A percentile compares a stretch with the other conserved stretches of the same genome.
Evolutionary conservation across 805 yeast genomes (phyloP).

Genomic region (Wilhelminamyces savonicus): DNA sequence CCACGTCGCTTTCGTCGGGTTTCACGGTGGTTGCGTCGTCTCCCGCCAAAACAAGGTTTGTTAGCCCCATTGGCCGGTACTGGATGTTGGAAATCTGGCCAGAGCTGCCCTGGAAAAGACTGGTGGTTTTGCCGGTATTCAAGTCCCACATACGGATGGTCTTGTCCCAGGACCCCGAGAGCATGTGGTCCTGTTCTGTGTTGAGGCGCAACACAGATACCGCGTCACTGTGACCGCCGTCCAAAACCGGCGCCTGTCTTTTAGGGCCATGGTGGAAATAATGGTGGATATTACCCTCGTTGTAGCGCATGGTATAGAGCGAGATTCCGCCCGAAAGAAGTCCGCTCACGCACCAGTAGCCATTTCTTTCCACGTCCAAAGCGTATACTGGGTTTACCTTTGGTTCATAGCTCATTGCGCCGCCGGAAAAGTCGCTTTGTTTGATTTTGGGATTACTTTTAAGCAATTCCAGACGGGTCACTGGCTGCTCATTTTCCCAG

Average conservation of each 20-base stretch:
- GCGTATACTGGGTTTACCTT: slow-evolving; percentile 80
- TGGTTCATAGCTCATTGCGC: slow-evolving; percentile 46
- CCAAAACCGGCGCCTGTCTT: slow-evolving; percentile 13
- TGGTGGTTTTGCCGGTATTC: slow-evolving; percentile 53
- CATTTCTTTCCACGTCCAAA: slow-evolving; percentile 74
- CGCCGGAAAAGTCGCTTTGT: slow-evolving; percentile 27
- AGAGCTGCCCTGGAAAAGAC: slow-evolving; percentile 47
- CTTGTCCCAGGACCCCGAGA: slow-evolving; percentile 92
- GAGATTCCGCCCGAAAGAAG: slow-evolving; percentile 80
- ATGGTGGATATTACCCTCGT: slow-evolving; percentile 76
- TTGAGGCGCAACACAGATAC: slow-evolving; percentile 68
- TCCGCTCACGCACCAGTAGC: slow-evolving; percentile 82
- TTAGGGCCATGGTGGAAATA: slow-evolving; percentile 46
- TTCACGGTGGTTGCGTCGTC: slow-evolving; percentile 3
- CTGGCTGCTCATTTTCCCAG: slow-evolving; percentile 96
- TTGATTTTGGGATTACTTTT: slow-evolving; percentile 30
- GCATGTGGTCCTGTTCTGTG: slow-evolving; percentile 51
- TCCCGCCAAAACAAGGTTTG: slow-evolving; percentile 28
- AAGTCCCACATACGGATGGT: slow-evolving; percentile 79
- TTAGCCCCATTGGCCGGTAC: slow-evolving; percentile 56
- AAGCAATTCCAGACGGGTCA: slow-evolving; percentile 35
- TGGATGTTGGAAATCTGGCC: slow-evolving; percentile 79
- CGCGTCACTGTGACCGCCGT: slow-evolving; percentile 57
- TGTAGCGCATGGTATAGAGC: slow-evolving; percentile 73
- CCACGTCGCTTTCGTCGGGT: slow-evolving; percentile 29